phyloP scores from a whole-genome alignment of 495 filamentous ascomycete species.

The Penicillium chermesinum region DNA sequence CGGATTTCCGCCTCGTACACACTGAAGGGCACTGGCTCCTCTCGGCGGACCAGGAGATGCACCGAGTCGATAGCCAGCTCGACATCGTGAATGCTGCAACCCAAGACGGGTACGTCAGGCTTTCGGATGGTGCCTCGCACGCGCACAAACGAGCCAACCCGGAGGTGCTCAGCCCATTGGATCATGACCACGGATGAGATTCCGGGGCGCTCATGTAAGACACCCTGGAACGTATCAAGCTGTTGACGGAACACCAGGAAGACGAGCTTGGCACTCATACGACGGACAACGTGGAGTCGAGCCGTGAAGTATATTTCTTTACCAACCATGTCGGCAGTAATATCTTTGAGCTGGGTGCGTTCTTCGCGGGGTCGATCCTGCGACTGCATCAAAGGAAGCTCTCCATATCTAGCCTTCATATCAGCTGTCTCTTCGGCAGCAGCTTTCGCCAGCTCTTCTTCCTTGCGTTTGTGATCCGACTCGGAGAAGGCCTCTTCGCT shows the following conservation, averaged over 20 bases:
- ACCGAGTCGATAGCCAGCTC: constrained; percentile 44
- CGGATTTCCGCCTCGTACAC: constrained; percentile 59
- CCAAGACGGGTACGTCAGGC: constrained; percentile 51
- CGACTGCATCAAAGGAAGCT: constrained; percentile 49
- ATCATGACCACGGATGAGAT: constrained; percentile 53
- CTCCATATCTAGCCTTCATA: constrained; percentile 58
- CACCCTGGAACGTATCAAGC: constrained; percentile 69
- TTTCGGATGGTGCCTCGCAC: constrained; percentile 60
- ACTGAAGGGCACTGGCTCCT: constrained; percentile 56
- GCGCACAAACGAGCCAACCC: constrained; percentile 61
- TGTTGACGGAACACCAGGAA: constrained; percentile 86
- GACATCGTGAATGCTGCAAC: constrained; percentile 54
- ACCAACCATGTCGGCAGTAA: constrained; percentile 55
- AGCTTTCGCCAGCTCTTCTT: constrained; percentile 38
- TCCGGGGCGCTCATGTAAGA: constrained; percentile 53
- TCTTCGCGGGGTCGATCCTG: constrained; percentile 30
- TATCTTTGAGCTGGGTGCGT: constrained; percentile 44
- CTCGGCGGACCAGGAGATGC: constrained; percentile 51
- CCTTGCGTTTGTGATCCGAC: constrained; percentile 40
- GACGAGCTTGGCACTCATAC: constrained; percentile 82
- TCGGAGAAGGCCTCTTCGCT: constrained; percentile 50
- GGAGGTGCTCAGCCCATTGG: constrained; percentile 66
- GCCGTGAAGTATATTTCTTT: constrained; percentile 72
- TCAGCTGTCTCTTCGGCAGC: constrained; percentile 41
- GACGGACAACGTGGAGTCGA: constrained; percentile 74